Base-by-base conservation (phyloP, 1,139 yeast genomes). In the Lodderomyces metapsilosis region DNA sequence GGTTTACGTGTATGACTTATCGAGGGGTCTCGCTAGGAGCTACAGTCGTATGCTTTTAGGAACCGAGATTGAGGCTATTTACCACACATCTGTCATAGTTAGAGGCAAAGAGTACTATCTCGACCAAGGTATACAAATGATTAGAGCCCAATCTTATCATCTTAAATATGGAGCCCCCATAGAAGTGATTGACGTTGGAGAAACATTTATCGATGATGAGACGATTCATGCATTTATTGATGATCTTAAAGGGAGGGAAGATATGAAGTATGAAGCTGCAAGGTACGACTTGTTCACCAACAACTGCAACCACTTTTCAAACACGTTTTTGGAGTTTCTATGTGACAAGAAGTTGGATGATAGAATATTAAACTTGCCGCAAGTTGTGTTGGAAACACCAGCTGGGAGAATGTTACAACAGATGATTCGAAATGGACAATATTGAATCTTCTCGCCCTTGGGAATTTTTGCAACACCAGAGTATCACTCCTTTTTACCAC, bases 241-340 rank as follows among this genome's bases (percentile, higher is more conserved):
- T 3, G 84, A 81, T 37, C 58, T 82, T 30, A 61, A 61, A 20
- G 47, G 53, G 38, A 64, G 64, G 40, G 68, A 67, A 10, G 74
- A 68, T 20, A 47, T 50, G 47, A 70, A 68, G 48, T 82, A 71
- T 53, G 66, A 71, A 30, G 74, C 78, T 1, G 63, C 63, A 7
- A 66, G 61, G 18, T 83, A 83, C 56, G 80, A 82, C 48, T 61
- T 83, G 47, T 80, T 83, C 47, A 75, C 75, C 42, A 82, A 82
- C 59, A 83, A 83, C 54, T 83, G 89, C 58, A 83, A 83, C 59
- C 85, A 83, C 50, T 82, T 83, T 61, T 71, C 84, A 12, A 76
- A 81, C 48, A 78, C 74, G 37, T 53, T 79, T 43, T 57, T 78
- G 37, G 82, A 82, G 49, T 82, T 83, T 49, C 62, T 82, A 47